These are phyloP conservation scores for Suhomyces vadensis DNA, from an alignment of 805 yeast genomes.

Conservation along the genomic window DNA sequence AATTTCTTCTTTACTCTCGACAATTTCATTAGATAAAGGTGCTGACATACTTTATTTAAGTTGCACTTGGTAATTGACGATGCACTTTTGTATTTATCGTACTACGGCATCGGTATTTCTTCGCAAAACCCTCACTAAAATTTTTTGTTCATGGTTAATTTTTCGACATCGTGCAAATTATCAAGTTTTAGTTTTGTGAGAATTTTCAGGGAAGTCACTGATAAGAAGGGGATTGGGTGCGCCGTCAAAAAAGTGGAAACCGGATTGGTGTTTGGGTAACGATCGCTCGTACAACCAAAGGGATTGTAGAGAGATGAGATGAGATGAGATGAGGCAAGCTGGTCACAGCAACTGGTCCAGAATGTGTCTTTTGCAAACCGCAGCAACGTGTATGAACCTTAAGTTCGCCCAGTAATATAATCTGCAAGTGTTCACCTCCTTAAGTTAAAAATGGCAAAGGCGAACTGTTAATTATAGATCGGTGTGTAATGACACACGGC, in stretches of 20 bases:
- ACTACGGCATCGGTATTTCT: background rate
- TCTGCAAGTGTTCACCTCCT: too few relatives aligned
- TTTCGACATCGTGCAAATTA: background rate
- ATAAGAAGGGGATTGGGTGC: conserved; percentile 1
- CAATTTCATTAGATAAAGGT: background rate
- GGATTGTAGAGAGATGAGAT: background rate
- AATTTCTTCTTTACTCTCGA: conserved; percentile 41
- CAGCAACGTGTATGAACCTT: too few relatives aligned
- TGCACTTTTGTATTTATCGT: background rate
- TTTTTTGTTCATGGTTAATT: background rate
- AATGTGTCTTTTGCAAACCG: too few relatives aligned
- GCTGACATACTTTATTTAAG: background rate
- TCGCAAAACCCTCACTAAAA: conserved; percentile 1
- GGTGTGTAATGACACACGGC: too few relatives aligned
- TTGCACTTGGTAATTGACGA: background rate
- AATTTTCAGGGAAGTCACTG: background rate
- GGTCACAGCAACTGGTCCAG: too few relatives aligned
- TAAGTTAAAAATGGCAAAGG: too few relatives aligned
- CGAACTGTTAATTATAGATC: too few relatives aligned
- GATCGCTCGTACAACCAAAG: background rate
- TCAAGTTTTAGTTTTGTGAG: too few relatives aligned
- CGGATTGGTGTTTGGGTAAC: background rate
- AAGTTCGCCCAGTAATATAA: too few relatives aligned
- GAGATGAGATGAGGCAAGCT: background rate
- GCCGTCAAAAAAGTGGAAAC: background rate